These are phyloP conservation scores for Castanopsis chinensis DNA, from an alignment of 306 rosid species.

Conservation along the genomic window DNA sequence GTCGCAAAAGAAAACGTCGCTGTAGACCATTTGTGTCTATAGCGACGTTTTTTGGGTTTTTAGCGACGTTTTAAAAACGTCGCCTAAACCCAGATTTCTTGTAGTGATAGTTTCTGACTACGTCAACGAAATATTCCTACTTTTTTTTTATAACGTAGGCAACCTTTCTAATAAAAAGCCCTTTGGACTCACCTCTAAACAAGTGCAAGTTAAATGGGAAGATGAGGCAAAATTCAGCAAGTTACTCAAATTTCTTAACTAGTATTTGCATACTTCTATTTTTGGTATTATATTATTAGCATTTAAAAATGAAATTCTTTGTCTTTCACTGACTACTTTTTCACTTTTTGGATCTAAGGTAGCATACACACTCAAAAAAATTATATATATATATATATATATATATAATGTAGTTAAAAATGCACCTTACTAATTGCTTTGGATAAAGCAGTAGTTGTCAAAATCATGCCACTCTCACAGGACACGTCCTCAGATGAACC, in stretches of 20 bases:
- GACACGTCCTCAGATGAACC: conserved; percentile 83
- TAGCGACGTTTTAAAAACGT: no score
- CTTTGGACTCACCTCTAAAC: background rate
- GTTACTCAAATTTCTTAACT: background rate
- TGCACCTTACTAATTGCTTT: conserved; percentile 76
- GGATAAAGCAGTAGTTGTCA: conserved; percentile 85
- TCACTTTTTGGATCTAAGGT: background rate
- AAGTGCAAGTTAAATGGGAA: background rate
- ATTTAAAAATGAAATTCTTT: background rate
- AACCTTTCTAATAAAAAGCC: no score
- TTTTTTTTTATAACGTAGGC: no score
- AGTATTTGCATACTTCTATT: background rate
- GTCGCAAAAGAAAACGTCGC: no score
- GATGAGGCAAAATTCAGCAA: background rate
- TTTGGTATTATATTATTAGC: background rate
- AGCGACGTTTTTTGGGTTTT: no score
- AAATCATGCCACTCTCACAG: conserved; percentile 69
- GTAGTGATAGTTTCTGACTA: no score
- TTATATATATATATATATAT: background rate
- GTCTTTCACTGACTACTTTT: background rate
- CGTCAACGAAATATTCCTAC: no score
- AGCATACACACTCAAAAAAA: background rate
- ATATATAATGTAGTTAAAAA: conserved; percentile 14
- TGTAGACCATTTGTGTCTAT: no score
- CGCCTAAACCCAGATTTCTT: no score